These are phyloP conservation scores for Candida hungchunana DNA, from an alignment of 805 yeast species.

Conservation along the genomic window DNA sequence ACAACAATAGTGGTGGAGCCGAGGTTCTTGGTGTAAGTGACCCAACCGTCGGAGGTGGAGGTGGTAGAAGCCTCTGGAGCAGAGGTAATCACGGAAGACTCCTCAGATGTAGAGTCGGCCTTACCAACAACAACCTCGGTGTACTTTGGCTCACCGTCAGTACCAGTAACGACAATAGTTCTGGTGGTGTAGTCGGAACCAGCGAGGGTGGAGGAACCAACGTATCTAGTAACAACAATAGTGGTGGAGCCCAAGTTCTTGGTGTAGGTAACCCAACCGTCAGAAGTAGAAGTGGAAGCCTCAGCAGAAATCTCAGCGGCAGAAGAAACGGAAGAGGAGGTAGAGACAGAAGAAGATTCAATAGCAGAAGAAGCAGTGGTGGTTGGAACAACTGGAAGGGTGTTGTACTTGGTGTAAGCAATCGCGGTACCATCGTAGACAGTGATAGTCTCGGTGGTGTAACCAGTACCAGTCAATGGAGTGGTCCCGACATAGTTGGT, in stretches of 20 bases:
- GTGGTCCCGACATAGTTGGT: slow-evolving; percentile 1
- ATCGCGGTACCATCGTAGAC: not conserved
- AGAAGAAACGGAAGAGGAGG: not conserved
- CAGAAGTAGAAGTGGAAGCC: not conserved
- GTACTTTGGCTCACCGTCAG: not conserved
- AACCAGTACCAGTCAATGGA: not conserved
- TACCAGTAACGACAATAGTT: not conserved
- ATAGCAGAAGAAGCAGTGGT: not conserved
- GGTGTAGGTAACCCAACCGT: not conserved
- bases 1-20: no score
- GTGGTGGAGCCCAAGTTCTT: not conserved
- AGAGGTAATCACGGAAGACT: not conserved
- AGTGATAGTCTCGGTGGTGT: slow-evolving; percentile 1
- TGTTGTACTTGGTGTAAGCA: not conserved
- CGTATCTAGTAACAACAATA: not conserved
- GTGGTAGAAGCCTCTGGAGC: slow-evolving; percentile 1
- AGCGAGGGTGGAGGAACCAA: no score
- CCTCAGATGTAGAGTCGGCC: slow-evolving; percentile 1
- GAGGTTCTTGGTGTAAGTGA: no score
- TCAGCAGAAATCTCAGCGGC: not conserved
- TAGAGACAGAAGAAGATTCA: not conserved
- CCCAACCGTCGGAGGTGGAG: no score
- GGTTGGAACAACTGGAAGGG: not conserved
- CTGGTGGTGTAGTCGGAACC: not conserved
- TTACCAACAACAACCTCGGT: not conserved